Conservation (phyloP, 1,284 basidiomycete species). For the Leccinum angustisporum region DNA sequence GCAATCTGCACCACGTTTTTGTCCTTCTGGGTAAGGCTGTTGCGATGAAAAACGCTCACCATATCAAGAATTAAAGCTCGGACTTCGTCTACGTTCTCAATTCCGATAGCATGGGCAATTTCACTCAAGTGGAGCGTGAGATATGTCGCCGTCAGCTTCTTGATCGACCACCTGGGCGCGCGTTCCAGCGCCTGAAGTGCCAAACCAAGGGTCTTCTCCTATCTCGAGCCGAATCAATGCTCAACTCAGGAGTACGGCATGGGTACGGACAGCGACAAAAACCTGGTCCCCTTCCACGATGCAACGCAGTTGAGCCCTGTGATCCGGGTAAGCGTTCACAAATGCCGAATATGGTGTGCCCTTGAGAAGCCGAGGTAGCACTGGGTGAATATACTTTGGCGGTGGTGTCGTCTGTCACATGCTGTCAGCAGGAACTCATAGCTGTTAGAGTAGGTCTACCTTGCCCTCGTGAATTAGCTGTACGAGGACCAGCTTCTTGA, state of each 20-base stretch:
- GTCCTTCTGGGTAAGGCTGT: neutral
- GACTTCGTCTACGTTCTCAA: slow-evolving; percentile 55
- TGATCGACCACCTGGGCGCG: slow-evolving; percentile 72
- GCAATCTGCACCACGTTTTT: slow-evolving; percentile 57
- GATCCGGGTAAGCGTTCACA: slow-evolving; percentile 60
- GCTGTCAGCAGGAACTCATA: slow-evolving; percentile 4
- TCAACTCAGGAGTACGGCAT: neutral
- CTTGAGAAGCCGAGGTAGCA: slow-evolving; percentile 60
- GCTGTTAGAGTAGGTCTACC: slow-evolving; percentile 35
- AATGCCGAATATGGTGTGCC: slow-evolving; percentile 60
- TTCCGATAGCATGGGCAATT: slow-evolving; percentile 61
- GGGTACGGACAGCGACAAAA: slow-evolving; percentile 49
- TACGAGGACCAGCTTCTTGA: slow-evolving; percentile 77
- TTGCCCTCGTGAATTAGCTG: slow-evolving; percentile 75
- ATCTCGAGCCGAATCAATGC: slow-evolving; percentile 16
- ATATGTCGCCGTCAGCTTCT: slow-evolving; percentile 76
- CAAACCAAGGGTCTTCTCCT: slow-evolving; percentile 76
- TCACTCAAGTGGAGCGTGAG: slow-evolving; percentile 70
- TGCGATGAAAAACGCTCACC: slow-evolving; percentile 42
- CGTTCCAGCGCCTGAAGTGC: slow-evolving; percentile 62
- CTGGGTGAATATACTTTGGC: slow-evolving; percentile 67
- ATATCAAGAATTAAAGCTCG: slow-evolving; percentile 64
- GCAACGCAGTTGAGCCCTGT: slow-evolving; percentile 42
- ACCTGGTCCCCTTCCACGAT: slow-evolving; percentile 52
- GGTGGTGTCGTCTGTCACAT: slow-evolving; percentile 46